phyloP scores from a whole-genome alignment of 1,139 yeast genomes.

The Diutina rugosa region DNA sequence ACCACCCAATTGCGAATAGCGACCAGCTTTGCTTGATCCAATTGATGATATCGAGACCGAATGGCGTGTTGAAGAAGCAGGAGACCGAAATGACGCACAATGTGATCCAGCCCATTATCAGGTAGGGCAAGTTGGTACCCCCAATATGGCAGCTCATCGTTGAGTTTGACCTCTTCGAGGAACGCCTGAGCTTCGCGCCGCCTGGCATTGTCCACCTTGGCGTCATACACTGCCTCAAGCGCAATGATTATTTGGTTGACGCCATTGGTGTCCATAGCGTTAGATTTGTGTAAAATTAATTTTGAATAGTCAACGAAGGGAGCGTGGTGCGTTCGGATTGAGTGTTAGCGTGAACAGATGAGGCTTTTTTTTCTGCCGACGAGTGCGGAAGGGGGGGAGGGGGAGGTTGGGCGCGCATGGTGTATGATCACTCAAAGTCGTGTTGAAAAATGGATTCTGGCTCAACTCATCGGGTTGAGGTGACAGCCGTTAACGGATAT shows the following conservation, averaged over 20 bases:
- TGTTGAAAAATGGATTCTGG: no score
- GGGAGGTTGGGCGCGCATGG: background rate
- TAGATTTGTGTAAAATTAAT: background rate
- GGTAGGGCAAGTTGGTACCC: constrained; percentile 74
- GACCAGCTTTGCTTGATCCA: constrained; percentile 47
- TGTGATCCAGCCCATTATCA: constrained; percentile 47
- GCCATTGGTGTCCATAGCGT: constrained; percentile 49
- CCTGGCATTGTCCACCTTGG: constrained; percentile 50
- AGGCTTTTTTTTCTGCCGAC: background rate
- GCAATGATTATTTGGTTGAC: constrained; percentile 64
- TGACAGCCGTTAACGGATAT: background rate
- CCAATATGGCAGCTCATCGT: constrained; percentile 83
- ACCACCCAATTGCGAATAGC: constrained; percentile 78
- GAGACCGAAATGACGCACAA: constrained; percentile 84
- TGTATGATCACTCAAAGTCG: background rate
- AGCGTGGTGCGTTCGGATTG: background rate
- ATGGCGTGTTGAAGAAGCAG: constrained; percentile 69
- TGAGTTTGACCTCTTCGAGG: constrained; percentile 60
- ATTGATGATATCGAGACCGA: constrained; percentile 34
- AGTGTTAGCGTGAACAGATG: background rate
- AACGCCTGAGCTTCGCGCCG: constrained; percentile 62
- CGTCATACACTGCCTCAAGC: constrained; percentile 63
- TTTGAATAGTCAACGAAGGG: background rate
- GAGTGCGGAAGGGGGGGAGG: background rate
- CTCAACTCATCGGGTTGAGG: background rate